phyloP scores from a whole-genome alignment of 2,329 filamentous ascomycete species.

The Monascus ruber region DNA sequence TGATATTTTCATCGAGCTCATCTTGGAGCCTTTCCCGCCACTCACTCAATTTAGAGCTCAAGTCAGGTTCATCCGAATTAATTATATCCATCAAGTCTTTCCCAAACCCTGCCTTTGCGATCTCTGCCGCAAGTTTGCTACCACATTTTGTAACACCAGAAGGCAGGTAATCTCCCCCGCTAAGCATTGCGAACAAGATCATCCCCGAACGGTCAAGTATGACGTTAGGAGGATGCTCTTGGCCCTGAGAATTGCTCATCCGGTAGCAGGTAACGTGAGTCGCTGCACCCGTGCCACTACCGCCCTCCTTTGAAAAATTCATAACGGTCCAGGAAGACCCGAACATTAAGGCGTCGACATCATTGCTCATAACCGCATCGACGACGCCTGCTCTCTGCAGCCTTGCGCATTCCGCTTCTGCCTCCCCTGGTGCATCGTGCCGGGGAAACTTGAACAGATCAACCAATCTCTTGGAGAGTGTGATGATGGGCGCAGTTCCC shows the following conservation, averaged over 20 bases:
- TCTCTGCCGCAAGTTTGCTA: slow-evolving; percentile 78
- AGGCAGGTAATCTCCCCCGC: slow-evolving; percentile 86
- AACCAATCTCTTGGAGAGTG: slow-evolving; percentile 72
- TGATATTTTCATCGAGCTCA: slow-evolving; percentile 75
- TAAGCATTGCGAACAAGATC: slow-evolving; percentile 89
- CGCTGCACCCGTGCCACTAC: slow-evolving; percentile 49
- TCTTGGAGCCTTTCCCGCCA: slow-evolving; percentile 65
- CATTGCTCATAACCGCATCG: slow-evolving; percentile 88
- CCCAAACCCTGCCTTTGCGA: slow-evolving; percentile 79
- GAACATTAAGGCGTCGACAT: slow-evolving; percentile 97
- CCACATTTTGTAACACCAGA: slow-evolving; percentile 82
- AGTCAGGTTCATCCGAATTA: slow-evolving; percentile 36
- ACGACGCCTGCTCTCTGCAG: slow-evolving; percentile 73
- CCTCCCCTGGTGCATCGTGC: slow-evolving; percentile 85
- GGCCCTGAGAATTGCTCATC: slow-evolving; percentile 14
- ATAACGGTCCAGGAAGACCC: slow-evolving; percentile 68
- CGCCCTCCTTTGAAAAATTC: slow-evolving; percentile 69
- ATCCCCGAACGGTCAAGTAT: slow-evolving; percentile 70
- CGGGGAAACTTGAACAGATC: slow-evolving; percentile 72
- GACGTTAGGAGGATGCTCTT: slow-evolving; percentile 16
- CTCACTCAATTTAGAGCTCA: slow-evolving; percentile 34
- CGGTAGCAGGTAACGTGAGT: slow-evolving; percentile 83
- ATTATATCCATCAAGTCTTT: slow-evolving; percentile 52
- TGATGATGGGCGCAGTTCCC: slow-evolving; percentile 54
- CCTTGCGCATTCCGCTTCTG: slow-evolving; percentile 88